Evolutionary conservation across 2,329 filamentous ascomycete genomes (phyloP), one percentile per base, ranked within the genome.

Genomic region (Pseudopyricularia cyperi): DNA sequence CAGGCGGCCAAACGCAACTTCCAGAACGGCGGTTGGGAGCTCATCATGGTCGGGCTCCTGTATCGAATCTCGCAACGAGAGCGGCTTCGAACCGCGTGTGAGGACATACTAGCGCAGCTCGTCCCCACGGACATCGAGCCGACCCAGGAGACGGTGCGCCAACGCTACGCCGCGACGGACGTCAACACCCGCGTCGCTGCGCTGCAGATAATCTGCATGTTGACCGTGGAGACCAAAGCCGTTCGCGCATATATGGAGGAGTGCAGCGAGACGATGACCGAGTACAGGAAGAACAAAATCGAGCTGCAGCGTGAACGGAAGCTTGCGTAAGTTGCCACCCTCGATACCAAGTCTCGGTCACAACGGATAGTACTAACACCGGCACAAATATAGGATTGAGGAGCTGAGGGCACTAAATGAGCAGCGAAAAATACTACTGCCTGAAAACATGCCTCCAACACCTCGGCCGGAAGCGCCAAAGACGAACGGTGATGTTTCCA

Each of bases 211-310:
- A 79, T 96, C 52, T 89, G 88, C 64, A 83, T 91, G 72, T 73
- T 97, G 55, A 90, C 87, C 2, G 76, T 90, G 52, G 85, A 89
- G 61, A 96, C 93, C 0, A 90, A 89, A 63, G 83, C 86, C 2
- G 79, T 97, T 58, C 83, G 91, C 51, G 83, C 81, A 15, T 95
- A 94, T 63, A 85, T 98, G 74, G 89, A 95, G 58, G 85, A 91
- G 56, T 95, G 90, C 68, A 89, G 86, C 57, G 87, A 91, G 62
- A 87, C 89, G 52, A 96, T 97, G 90, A 98, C 93, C 2, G 81
- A 83, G 52, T 89, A 94, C 62, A 83, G 93, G 49, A 98, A 98
- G 67, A 87, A 94, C 64, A 96, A 95, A 71, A 95, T 96, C 55
- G 88, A 95, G 57, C 85, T 82, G 68, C 91, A 97, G 68, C 80